Evolutionary conservation across 768 basidiomycete species (phyloP).

Genomic region (Tephrocybe sp.): DNA sequence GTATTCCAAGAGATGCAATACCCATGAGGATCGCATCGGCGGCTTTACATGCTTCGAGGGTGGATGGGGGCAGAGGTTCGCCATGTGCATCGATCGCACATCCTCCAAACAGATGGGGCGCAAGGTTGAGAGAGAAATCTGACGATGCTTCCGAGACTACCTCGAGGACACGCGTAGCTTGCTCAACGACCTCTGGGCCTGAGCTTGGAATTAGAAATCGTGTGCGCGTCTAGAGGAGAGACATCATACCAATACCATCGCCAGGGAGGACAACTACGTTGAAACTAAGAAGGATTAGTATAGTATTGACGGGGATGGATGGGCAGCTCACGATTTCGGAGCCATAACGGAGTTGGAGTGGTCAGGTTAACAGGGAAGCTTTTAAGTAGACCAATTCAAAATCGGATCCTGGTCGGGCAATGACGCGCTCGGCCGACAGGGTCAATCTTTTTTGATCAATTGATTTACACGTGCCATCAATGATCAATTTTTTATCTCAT

Average conservation of each 20-base stretch:
- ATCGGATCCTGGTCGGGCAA: constrained; percentile 12
- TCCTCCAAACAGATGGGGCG: constrained; percentile 84
- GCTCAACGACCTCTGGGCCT: constrained; percentile 88
- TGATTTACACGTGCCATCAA: constrained; percentile 18
- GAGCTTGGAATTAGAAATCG: constrained; percentile 12
- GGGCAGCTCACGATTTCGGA: constrained; percentile 40
- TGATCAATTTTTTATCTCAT: constrained; percentile 16
- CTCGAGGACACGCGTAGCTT: constrained; percentile 85
- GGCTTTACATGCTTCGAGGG: constrained; percentile 84
- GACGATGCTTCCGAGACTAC: constrained; percentile 59
- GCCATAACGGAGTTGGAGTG: constrained; percentile 31
- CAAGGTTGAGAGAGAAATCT: constrained; percentile 72
- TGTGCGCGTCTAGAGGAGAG: not conserved
- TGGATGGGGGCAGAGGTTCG: constrained; percentile 82
- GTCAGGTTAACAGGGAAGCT: constrained; percentile 2
- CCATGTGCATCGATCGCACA: constrained; percentile 87
- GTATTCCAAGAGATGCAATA: constrained; percentile 29
- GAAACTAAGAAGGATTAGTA: constrained; percentile 51
- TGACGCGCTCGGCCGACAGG: constrained; percentile 16
- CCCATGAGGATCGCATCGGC: constrained; percentile 98
- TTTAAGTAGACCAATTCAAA: constrained; percentile 16
- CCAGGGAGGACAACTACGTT: constrained; percentile 90
- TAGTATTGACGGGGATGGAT: not conserved
- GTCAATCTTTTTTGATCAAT: not conserved
- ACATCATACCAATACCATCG: constrained; percentile 84